Evolutionary conservation across 75 land plant species (phyloP), one percentile per base, ranked within the genome.

Genomic region (Cunninghamia lanceolata): DNA sequence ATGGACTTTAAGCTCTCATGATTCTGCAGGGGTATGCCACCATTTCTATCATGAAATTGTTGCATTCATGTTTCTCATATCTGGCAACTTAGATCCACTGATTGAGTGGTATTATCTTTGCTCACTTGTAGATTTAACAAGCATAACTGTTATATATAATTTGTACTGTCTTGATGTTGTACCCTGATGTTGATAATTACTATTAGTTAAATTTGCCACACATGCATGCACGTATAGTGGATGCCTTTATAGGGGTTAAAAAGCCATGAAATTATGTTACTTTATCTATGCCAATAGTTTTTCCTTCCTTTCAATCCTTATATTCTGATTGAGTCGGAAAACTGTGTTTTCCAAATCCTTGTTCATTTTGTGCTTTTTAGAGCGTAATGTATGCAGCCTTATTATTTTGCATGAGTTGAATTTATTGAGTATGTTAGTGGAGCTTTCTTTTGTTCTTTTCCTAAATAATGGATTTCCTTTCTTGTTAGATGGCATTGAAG

Each of bases 401-500:
- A 50, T 50, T 50, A 50, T 50, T 50, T 32, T 34, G 36, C 75
- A 71, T 34, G 35, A 71, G 8, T 25, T 63, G 28, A 63, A 25
- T 25, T 5, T 25, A 63, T 63, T 63, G 52, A 50, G 52, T 9
- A 11, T 32, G 36, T 32, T 71, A 2, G 10, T 71, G n/a, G 68
- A 63, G 8, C 28, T 71, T 10, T 40, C 39, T n/a, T 82, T 35
- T 42, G 45, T 38, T 40, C 45, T 36, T 82, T 82, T 82, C 25
- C 3, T 40, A 71, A 71, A 30, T 71, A 71, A 50, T 71, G 75
- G 75, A 32, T 71, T 71, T 71, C 36, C 34, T 10, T 32, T 71
- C 42, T 71, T 71, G 36, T 1, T n/a, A 46, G 88, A 86, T 45
- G 38, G 85, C 9, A 40, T 28, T 21, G 88, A 87, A 21, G 82